phyloP scores from a whole-genome alignment of 2,329 filamentous ascomycete genomes.

The Rutstroemia sp. region DNA sequence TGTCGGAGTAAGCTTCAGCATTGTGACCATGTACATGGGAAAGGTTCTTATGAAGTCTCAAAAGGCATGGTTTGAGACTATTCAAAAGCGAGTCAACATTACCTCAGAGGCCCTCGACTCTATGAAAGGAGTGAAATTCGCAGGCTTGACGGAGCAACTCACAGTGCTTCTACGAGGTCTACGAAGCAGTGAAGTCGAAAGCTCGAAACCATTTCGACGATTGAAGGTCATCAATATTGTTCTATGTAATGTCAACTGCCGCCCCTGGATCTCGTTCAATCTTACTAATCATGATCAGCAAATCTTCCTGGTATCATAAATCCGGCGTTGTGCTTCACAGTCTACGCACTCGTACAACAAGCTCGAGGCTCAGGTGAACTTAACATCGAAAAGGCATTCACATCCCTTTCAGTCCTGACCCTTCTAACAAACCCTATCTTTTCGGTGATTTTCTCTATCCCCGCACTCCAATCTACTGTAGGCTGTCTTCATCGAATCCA shows the following conservation, averaged over 20 bases:
- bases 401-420: constrained; percentile 2
- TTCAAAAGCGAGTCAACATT: constrained; percentile 35
- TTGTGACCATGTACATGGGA: neutral
- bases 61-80: constrained; percentile 33
- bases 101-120: constrained; percentile 34
- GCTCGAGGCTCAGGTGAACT: neutral
- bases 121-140: constrained; percentile 40
- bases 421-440: constrained; percentile 4
- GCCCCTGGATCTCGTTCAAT: neutral
- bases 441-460: neutral
- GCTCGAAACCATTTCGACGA: neutral
- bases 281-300: neutral
- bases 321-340: constrained; percentile 1
- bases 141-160: constrained; percentile 27
- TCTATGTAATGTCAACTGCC: neutral
- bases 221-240: neutral
- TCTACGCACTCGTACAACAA: constrained; percentile 6
- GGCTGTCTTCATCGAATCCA: constrained; percentile 10
- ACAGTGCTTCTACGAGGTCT: neutral
- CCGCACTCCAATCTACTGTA: neutral
- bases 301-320: neutral
- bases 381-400: constrained; percentile 4
- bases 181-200: neutral
- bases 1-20: constrained; percentile 9
- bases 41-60: neutral